Percentiles rank a stretch among this genome's conserved stretches.
phyloP scores from a whole-genome alignment of 306 rosid species.

The Psophocarpus tetragonolobus region DNA sequence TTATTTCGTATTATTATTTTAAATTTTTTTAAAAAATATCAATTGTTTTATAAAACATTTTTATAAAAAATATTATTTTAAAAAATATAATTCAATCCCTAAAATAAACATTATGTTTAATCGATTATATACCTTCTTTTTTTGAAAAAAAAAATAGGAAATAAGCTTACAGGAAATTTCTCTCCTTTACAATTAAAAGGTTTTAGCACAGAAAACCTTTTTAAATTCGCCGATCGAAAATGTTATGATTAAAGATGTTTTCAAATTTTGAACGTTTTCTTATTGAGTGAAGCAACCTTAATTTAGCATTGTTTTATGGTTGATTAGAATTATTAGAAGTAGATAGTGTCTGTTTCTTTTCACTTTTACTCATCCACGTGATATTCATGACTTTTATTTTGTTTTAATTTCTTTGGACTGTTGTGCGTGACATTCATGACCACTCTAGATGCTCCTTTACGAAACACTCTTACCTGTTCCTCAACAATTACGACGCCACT shows the following conservation, averaged over 20 bases:
- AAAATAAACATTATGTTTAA: too few species aligned
- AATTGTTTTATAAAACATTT: too few species aligned
- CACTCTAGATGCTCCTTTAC: constrained; percentile 4
- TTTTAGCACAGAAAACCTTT: background rate
- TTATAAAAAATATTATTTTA: too few species aligned
- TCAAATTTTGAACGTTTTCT: background rate
- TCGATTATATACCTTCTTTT: too few species aligned
- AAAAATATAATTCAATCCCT: too few species aligned
- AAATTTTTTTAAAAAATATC: too few species aligned
- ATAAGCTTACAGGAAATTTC: too few species aligned
- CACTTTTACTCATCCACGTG: constrained; percentile 26
- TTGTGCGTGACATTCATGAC: constrained; percentile 33
- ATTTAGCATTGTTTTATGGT: background rate
- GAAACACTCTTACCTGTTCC: background rate
- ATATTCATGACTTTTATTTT: constrained; percentile 16
- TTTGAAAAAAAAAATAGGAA: too few species aligned
- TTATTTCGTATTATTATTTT: too few species aligned
- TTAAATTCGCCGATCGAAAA: background rate
- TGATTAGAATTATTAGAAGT: background rate
- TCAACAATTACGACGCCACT: background rate
- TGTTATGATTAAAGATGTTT: background rate
- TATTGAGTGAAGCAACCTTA: background rate
- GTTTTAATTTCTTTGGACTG: background rate
- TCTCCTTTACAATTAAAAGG: background rate
- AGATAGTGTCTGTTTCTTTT: background rate